Evolutionary conservation across 441 rosid genomes (phyloP).

Genomic region (California macrophylla): DNA sequence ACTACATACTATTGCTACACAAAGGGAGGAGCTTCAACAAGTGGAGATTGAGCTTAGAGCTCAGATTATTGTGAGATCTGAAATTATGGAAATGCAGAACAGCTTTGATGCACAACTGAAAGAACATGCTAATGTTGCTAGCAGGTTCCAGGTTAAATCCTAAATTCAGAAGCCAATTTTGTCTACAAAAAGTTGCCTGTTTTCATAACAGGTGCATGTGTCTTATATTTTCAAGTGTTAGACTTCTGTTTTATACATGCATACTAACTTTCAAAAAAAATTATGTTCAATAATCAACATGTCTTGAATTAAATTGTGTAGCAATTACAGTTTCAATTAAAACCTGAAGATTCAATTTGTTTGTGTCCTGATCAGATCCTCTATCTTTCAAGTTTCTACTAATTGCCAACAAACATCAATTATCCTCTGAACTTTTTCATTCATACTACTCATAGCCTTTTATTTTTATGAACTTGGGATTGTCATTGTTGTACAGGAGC

Average conservation of each 20-base stretch:
- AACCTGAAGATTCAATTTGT: not conserved
- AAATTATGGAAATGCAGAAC: constrained; percentile 50
- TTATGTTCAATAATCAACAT: not conserved
- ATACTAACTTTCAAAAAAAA: not conserved
- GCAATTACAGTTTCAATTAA: not conserved
- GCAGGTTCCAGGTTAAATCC: constrained; percentile 59
- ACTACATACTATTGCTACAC: constrained; percentile 43
- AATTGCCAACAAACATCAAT: not conserved
- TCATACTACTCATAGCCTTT: not conserved
- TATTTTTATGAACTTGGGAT: not conserved
- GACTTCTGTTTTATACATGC: not conserved
- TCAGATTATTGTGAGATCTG: constrained; percentile 52
- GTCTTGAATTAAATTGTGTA: not conserved
- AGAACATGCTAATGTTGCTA: constrained; percentile 55
- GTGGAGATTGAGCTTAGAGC: constrained; percentile 76
- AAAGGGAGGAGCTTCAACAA: constrained; percentile 68
- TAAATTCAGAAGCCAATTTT: not conserved
- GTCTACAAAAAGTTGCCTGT: not conserved
- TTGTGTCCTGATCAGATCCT: not conserved
- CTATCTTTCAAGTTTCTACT: not conserved
- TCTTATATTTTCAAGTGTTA: not conserved
- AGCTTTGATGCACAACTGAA: constrained; percentile 49
- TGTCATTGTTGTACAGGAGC: constrained; percentile 49
- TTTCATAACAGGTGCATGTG: not conserved
- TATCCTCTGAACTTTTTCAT: not conserved